Base-by-base conservation (phyloP, 768 basidiomycete species). In the Pilatotrama ljubarskyi region DNA sequence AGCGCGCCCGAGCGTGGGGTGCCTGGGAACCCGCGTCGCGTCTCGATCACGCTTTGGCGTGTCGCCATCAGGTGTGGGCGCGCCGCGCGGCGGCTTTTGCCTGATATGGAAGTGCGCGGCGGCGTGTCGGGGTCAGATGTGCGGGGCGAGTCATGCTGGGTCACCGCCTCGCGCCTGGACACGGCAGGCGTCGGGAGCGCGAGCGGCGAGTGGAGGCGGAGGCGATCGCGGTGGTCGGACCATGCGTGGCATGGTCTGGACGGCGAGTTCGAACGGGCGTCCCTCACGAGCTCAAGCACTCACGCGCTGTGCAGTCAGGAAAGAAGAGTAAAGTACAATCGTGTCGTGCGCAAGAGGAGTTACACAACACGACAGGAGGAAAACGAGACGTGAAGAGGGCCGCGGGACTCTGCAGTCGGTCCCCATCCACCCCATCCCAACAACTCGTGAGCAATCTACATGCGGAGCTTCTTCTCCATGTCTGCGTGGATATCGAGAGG, bases 381-480 rank as follows among this genome's bases (percentile, higher is more conserved):
- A 35, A 48, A n/a, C 14, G n/a, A 25, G 46, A 17, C 20, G 22
- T n/a, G 29, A 40, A 24, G 15, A 40, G 20, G 15, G 15, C 10
- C 1, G 17, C n/a, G n/a, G n/a, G n/a, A n/a, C n/a, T 20, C n/a
- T 2, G 20, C 35, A 1, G 15, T 24, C 51, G n/a, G 17, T 20
- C 29, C 48, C n/a, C 9, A 15, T 26, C 29, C 29, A 26, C 14
- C 26, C 14, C 25, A 24, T n/a, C n/a, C 7, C 46, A 7, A 17
- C 36, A 18, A 15, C 2, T 20, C 10, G 48, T 32, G 29, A 20
- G 5, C 20, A 26, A 15, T 44, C 42, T 67, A 74, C 71, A 79
- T 75, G 58, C 74, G 75, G 20, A 76, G 69, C 68, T 78, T 77
- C 68, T 70, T 77, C 69, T 82, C 82, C 82, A 82, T 83, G 36